Base-by-base conservation (phyloP, 1,284 basidiomycete genomes). In the Microbotryum scabiosae region DNA sequence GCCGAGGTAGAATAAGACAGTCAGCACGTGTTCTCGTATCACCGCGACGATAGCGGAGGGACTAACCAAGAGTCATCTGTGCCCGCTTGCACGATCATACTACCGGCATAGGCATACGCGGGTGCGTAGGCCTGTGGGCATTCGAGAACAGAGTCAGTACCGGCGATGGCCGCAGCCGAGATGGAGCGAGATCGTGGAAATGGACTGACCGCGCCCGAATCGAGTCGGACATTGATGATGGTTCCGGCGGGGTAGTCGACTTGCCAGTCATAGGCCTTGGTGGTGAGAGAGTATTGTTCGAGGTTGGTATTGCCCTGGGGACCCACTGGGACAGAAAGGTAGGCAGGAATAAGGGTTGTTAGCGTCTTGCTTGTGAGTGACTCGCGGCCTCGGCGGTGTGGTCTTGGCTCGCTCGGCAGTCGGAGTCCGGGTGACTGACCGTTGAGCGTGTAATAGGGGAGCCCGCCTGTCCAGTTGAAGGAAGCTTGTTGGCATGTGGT, bases 71-170 rank as follows among this genome's bases (percentile, higher is more conserved):
- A 52, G n/a, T 52, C 4, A 30, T 52, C 51, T 30, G 6, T 52
- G 10, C 51, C 51, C n/a, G 51, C 26, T 52, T 52, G 51, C 25
- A 52, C 51, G n/a, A 52, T 32, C 51, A 52, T 52, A 10, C 26
- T 28, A 23, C 51, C 51, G 23, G 21, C 9, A 25, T 28, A 32
- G 26, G 51, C 28, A 32, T 28, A 52, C 8, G 25, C 32, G 26
- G 51, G 51, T 26, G 51, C 25, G 12, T 32, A 25, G 32, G 51
- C 51, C 51, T 52, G 51, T n/a, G 26, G 10, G 26, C 4, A 18
- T 52, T 0, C 0, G 10, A 30, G 10, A 10, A 4, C 25, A 7
- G 51, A 20, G 26, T 49, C 47, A 49, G 20, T 20, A 8, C 47
- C 21, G 21, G n/a, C 7, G 47, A 49, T 49, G 47, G 21, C 5